Evolutionary conservation across 768 basidiomycete genomes (phyloP).

Genomic region (Tricholoma sp.): DNA sequence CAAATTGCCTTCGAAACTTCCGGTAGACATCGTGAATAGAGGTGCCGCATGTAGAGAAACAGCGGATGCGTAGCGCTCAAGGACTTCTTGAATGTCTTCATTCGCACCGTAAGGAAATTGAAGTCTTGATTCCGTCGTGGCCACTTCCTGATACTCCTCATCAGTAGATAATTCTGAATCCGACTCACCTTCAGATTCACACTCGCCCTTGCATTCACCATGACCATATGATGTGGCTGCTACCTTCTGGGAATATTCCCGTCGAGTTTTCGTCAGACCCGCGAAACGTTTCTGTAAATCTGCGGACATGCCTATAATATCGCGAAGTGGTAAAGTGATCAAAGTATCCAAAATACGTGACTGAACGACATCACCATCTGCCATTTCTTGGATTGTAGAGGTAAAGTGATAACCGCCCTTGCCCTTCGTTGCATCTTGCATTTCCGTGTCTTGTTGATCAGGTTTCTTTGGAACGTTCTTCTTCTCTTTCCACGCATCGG

Average conservation of each 20-base stretch:
- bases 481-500: no score
- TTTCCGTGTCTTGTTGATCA: no score
- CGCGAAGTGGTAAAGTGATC: neutral
- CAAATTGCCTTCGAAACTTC: slow-evolving; percentile 8
- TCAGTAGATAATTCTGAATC: neutral
- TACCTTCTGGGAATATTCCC: neutral
- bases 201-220: neutral
- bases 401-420: neutral
- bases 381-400: neutral
- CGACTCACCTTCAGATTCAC: no score
- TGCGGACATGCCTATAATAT: neutral
- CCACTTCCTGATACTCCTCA: neutral
- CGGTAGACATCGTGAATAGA: slow-evolving; percentile 11
- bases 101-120: neutral
- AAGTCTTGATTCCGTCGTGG: neutral
- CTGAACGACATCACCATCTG: neutral
- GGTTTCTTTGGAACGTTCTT: no score
- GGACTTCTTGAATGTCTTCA: neutral
- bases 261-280: neutral
- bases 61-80: slow-evolving; percentile 2
- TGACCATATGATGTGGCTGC: neutral
- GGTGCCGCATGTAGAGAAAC: slow-evolving; percentile 1
- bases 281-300: neutral
- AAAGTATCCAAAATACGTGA: neutral
- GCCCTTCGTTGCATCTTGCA: no score